Percentiles rank a stretch among this genome's conserved stretches.
phyloP scores from a whole-genome alignment of 352 stramenopile genomes.

The Peronospora destructor region DNA sequence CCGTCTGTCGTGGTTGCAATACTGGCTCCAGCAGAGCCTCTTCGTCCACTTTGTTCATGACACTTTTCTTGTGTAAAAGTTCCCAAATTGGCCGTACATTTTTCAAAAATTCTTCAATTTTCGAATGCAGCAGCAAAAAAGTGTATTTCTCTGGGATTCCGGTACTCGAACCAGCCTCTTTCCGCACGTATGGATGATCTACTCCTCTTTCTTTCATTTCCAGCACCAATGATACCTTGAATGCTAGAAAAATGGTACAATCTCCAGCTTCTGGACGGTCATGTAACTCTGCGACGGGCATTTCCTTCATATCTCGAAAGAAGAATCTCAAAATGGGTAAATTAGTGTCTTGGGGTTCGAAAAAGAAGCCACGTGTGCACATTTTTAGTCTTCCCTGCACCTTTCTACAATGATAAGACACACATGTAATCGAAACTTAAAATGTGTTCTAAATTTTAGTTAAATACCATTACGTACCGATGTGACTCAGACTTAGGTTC shows the following conservation, averaged over 20 bases:
- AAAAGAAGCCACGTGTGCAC: slow-evolving; percentile 88
- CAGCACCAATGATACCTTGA: slow-evolving; percentile 45
- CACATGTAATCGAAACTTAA: neutral
- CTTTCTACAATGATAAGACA: slow-evolving; percentile 37
- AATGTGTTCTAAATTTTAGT: too few species aligned
- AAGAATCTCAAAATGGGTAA: slow-evolving; percentile 80
- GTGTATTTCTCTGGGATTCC: slow-evolving; percentile 48
- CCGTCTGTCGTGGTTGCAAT: slow-evolving; percentile 53
- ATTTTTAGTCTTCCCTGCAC: slow-evolving; percentile 79
- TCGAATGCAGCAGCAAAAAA: slow-evolving; percentile 82
- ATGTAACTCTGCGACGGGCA: slow-evolving; percentile 53
- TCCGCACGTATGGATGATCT: slow-evolving; percentile 72
- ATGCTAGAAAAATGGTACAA: slow-evolving; percentile 60
- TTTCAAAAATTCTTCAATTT: slow-evolving; percentile 71
- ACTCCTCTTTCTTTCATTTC: slow-evolving; percentile 87
- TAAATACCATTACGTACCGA: slow-evolving; percentile 23
- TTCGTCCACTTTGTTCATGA: slow-evolving; percentile 85
- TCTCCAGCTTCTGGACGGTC: slow-evolving; percentile 30
- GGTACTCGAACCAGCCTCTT: slow-evolving; percentile 21
- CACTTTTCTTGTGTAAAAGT: slow-evolving; percentile 47
- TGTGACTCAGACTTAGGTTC: slow-evolving; percentile 46
- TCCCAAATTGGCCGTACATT: slow-evolving; percentile 66
- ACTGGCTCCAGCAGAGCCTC: slow-evolving; percentile 70
- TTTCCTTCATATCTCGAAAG: slow-evolving; percentile 75
- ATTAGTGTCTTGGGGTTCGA: slow-evolving; percentile 84